A percentile compares a stretch with the other conserved stretches of the same genome.
Conservation (phyloP, 371 early-diverging fungal genomes). For the Umbelopsis sp. region DNA sequence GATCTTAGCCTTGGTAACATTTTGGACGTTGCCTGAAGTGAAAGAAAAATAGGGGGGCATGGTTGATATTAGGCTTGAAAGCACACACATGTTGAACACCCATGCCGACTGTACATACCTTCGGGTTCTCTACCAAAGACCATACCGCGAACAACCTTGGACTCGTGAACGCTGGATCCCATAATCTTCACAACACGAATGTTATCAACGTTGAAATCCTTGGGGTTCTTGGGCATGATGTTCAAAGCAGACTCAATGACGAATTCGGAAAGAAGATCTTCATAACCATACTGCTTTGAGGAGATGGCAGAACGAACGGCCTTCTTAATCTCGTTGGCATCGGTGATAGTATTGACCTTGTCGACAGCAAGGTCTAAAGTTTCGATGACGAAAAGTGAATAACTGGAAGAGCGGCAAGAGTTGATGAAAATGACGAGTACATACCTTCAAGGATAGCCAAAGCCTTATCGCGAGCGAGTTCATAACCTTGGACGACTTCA, state of each 20-base stretch:
- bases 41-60: neutral
- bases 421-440: neutral
- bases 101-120: slow-evolving; percentile 42
- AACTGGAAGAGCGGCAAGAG: slow-evolving; percentile 10
- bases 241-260: slow-evolving; percentile 87
- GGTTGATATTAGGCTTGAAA: neutral
- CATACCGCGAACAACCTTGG: slow-evolving; percentile 96
- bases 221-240: slow-evolving; percentile 89
- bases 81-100: no score
- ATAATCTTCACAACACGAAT: slow-evolving; percentile 97
- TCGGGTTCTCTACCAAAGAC: slow-evolving; percentile 97
- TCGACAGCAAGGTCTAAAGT: slow-evolving; percentile 69
- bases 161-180: slow-evolving; percentile 93
- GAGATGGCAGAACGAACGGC: slow-evolving; percentile 80
- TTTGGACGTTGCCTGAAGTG: slow-evolving; percentile 50
- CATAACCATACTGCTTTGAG: slow-evolving; percentile 95
- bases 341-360: slow-evolving; percentile 59
- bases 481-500: slow-evolving; percentile 95
- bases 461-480: slow-evolving; percentile 85
- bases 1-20: slow-evolving; percentile 85
- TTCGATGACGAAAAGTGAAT: slow-evolving; percentile 9
- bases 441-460: slow-evolving; percentile 81
- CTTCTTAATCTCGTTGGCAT: slow-evolving; percentile 67
- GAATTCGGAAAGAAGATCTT: slow-evolving; percentile 81
- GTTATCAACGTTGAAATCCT: slow-evolving; percentile 92